Evolutionary conservation across 2,329 filamentous ascomycete genomes (phyloP), one percentile per base, ranked within the genome.

Genomic region (Penicillium sp.): DNA sequence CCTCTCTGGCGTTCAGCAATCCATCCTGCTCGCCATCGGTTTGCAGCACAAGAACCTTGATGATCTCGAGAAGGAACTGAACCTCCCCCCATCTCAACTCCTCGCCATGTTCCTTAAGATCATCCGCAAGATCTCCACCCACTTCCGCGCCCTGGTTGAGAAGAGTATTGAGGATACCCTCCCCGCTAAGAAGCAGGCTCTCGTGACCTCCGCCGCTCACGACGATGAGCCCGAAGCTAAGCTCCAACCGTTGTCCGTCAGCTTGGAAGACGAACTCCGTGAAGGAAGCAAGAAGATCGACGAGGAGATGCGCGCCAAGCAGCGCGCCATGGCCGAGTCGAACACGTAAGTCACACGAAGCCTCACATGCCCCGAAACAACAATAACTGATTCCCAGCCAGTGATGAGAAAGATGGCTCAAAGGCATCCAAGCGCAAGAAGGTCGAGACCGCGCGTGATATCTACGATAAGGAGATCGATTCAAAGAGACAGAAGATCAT

Each of bases 91-190:
- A 2, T 88, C 86, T 42, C 94, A 97, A 76, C 79, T 97, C 3
- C 80, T 99, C 58, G 92, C 93, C 56, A 96, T 97, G 88, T 97
- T 99, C 74, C 90, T 96, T 72, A 99, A 99, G 80, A 88, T 96
- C 56, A 82, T 97, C 55, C 86, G 92, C 61, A 97, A 97, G 77
- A 83, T 96, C 38, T 89, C 89, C 3, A 81, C 83, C 3, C 84
- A 92, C 69, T 94, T 99, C 75, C 84, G 86, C 31, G 78, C 81
- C 3, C 75, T 97, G 1, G 81, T 97, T 3, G 84, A 91, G 40
- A 85, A 84, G 3, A 91, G 90, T 0, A 87, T 88, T 10, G 87
- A 85, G 52, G 83, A 85, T 1, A 80, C 84, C 44, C 77, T 92
- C 64, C 88, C 88, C 3, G 76, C 79, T 42, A 72, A 80, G 2